Evolutionary conservation across 1,284 basidiomycete genomes (phyloP).

Genomic region (Athelia sp.): DNA sequence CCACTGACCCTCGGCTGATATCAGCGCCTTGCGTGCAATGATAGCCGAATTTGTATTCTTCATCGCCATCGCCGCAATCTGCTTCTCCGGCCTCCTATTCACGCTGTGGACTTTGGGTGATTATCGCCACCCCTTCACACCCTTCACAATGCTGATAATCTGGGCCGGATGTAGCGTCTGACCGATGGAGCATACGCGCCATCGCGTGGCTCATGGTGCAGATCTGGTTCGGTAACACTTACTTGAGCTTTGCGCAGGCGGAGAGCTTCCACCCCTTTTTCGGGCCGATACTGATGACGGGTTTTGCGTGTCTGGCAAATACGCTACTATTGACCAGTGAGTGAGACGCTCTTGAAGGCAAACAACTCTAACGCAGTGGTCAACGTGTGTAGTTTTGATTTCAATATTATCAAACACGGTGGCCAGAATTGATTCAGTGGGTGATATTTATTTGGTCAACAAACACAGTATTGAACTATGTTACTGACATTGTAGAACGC

Average conservation of each 20-base stretch:
- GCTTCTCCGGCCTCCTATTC: slow-evolving; percentile 84
- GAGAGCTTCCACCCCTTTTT: slow-evolving; percentile 79
- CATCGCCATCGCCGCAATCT: slow-evolving; percentile 76
- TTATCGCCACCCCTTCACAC: slow-evolving; percentile 1
- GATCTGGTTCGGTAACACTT: slow-evolving; percentile 83
- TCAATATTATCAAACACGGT: slow-evolving; percentile 86
- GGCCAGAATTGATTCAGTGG: slow-evolving; percentile 69
- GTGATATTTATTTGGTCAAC: slow-evolving; percentile 21
- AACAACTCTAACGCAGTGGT: too few relatives aligned
- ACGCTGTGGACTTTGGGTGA: slow-evolving; percentile 76
- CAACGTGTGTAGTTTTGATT: slow-evolving; percentile 79
- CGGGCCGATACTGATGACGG: slow-evolving; percentile 82
- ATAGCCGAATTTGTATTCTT: slow-evolving; percentile 80
- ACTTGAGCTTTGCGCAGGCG: slow-evolving; percentile 62
- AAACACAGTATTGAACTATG: slow-evolving; percentile 4
- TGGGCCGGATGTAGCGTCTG: slow-evolving; percentile 27
- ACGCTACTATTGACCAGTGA: slow-evolving; percentile 77
- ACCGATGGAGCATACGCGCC: slow-evolving; percentile 60
- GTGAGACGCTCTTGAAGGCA: slow-evolving; percentile 22
- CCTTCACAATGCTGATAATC: slow-evolving; percentile 15
- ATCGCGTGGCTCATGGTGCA: slow-evolving; percentile 81
- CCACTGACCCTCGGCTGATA: too few relatives aligned
- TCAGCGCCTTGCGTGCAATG: slow-evolving; percentile 71
- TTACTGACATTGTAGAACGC: slow-evolving; percentile 58
- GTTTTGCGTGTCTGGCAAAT: slow-evolving; percentile 79